Evolutionary conservation across 228 moss, liverwort and hornwort genomes (phyloP), one percentile per base, ranked within the genome.

Genomic region (Sphagnum magellanicum): DNA sequence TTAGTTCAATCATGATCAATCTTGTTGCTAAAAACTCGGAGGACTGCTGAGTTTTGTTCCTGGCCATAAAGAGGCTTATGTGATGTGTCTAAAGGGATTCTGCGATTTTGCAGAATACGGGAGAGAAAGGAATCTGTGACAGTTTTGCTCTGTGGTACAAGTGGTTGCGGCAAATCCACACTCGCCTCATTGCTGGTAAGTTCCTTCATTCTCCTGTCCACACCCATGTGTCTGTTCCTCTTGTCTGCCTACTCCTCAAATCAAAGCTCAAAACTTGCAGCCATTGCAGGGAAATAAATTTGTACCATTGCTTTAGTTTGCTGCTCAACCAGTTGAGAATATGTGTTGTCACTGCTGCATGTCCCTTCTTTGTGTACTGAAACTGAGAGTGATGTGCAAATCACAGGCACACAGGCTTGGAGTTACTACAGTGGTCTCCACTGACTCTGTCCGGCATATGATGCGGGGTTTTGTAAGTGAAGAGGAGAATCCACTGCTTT

Each of bases 401-500:
- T 59, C 71, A 74, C 89, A 91, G 91, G 98, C 93, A 63, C 90
- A 88, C 81, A 89, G 98, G 76, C 91, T 98, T 51, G 98, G 93
- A 63, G 90, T 98, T 62, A 98, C 91, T 9, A 98, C 93, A 50
- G 98, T 98, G 17, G 93, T 98, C 48, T 98, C 98, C 58, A 98
- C 98, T 10, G 98, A 98, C 74, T 98, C 98, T 3, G 87, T 98
- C 64, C 90, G 98, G 70, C 98, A 98, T 52, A 98, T 98, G 98
- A 93, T 93, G 93, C 87, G 98, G 69, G 91, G 98, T 50, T 98
- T 98, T 72, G 84, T 86, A 8, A 91, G 85, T 68, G 90, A 98
- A 73, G 64, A 81, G 59, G 98, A 98, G 63, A 93, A 88, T 68
- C 90, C 93, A 5, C 77, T 98, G 32, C 63, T 98, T 6, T 98